Conservation (phyloP, 257 asterid genomes). For the Ehretia macrophylla region DNA sequence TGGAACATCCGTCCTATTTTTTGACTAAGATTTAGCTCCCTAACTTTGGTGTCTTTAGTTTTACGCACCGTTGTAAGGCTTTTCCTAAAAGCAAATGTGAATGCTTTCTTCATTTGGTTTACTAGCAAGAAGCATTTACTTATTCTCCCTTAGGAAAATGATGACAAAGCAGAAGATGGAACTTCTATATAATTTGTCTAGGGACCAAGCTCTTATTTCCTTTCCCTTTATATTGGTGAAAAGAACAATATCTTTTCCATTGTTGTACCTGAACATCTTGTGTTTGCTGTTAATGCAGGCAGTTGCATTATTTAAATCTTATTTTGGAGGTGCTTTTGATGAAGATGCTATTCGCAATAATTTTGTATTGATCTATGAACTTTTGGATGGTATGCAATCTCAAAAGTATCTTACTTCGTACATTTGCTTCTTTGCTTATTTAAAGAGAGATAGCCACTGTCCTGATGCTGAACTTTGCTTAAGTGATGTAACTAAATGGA, state of each 20-base stretch:
- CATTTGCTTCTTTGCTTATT: slow-evolving; percentile 1
- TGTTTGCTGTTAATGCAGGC: slow-evolving; percentile 56
- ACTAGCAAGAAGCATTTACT: too few species aligned
- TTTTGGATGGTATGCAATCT: slow-evolving; percentile 79
- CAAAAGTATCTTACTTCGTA: slow-evolving; percentile 3
- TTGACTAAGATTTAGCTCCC: too few species aligned
- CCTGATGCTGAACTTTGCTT: not conserved
- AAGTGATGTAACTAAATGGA: not conserved
- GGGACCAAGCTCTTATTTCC: not conserved
- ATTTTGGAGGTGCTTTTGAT: slow-evolving; percentile 97
- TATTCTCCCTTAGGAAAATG: too few species aligned
- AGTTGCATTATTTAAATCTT: slow-evolving; percentile 85
- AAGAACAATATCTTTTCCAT: not conserved
- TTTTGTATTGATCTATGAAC: slow-evolving; percentile 89
- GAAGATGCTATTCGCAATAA: slow-evolving; percentile 99
- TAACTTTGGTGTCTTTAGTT: too few species aligned
- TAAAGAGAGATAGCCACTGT: not conserved
- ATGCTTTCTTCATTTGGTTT: too few species aligned
- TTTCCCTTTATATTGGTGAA: too few species aligned
- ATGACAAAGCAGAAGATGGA: too few species aligned
- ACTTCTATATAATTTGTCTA: too few species aligned
- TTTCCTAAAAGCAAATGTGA: too few species aligned
- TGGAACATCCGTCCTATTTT: too few species aligned
- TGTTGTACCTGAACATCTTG: not conserved
- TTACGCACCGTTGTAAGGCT: too few species aligned